These are phyloP conservation scores for Acanthochlamys bracteata DNA, from an alignment of 106 monocot genomes.

Conservation along the genomic window DNA sequence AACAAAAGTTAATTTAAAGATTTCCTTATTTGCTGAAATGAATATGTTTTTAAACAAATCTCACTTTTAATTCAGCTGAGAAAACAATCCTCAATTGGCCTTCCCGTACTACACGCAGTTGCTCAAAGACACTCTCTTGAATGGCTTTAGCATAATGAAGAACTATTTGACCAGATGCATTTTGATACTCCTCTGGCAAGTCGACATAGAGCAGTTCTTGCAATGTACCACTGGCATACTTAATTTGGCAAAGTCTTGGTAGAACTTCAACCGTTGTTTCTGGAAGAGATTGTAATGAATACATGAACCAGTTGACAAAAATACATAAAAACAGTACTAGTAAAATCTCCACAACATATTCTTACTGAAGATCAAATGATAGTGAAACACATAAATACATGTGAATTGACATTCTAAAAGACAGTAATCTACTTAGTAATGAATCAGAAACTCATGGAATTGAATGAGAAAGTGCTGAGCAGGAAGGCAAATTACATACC, in stretches of 20 bases:
- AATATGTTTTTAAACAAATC: too few relatives aligned
- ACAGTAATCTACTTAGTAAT: background rate
- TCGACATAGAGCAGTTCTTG: slow-evolving; percentile 98
- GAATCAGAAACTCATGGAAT: background rate
- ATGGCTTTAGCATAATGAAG: slow-evolving; percentile 96
- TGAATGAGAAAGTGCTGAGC: background rate
- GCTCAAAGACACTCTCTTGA: slow-evolving; percentile 97
- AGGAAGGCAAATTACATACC: slow-evolving; percentile 43
- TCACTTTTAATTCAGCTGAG: slow-evolving; percentile 78
- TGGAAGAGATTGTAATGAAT: slow-evolving; percentile 11
- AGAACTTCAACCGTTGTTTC: slow-evolving; percentile 96
- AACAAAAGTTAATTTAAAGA: background rate
- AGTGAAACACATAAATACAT: background rate
- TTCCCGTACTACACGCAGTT: slow-evolving; percentile 90
- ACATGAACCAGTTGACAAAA: background rate
- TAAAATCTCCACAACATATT: background rate
- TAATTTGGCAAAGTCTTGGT: slow-evolving; percentile 91
- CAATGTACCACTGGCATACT: slow-evolving; percentile 96
- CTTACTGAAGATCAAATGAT: background rate
- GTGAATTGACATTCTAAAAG: background rate
- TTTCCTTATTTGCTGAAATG: too few relatives aligned
- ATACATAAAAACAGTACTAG: background rate
- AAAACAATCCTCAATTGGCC: slow-evolving; percentile 92
- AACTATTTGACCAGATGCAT: slow-evolving; percentile 83
- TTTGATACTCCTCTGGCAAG: slow-evolving; percentile 91